Percentiles rank a stretch among this genome's conserved stretches.
phyloP scores from a whole-genome alignment of 371 early-diverging fungal genomes.

The Rhizopus sp. region DNA sequence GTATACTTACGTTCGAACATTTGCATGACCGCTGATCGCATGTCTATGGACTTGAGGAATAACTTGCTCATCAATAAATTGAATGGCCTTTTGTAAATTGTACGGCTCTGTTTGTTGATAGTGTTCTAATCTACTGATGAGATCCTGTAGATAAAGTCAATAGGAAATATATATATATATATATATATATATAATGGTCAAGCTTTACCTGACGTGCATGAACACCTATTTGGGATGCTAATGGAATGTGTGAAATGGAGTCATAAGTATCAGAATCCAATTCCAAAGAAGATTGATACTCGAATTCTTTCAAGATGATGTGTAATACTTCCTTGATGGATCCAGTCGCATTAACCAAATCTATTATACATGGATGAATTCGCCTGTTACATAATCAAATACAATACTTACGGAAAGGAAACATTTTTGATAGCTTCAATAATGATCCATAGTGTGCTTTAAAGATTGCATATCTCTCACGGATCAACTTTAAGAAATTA shows the following conservation, averaged over 20 bases:
- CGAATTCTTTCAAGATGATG: conserved; percentile 66
- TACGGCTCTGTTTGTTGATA: conserved; percentile 61
- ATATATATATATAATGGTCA: background rate
- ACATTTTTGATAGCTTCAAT: conserved; percentile 63
- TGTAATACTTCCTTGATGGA: conserved; percentile 66
- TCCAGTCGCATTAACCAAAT: conserved; percentile 67
- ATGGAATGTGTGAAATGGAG: conserved; percentile 65
- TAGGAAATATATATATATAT: background rate
- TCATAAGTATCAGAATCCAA: conserved; percentile 65
- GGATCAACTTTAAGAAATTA: conserved; percentile 46
- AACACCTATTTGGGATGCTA: conserved; percentile 65
- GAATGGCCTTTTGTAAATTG: conserved; percentile 51
- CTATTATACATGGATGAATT: conserved; percentile 25
- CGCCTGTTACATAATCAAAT: background rate
- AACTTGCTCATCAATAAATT: conserved; percentile 57
- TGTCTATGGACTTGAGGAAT: conserved; percentile 61
- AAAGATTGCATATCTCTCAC: conserved; percentile 66
- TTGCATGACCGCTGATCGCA: conserved; percentile 66
- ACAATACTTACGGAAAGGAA: conserved; percentile 64
- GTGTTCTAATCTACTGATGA: conserved; percentile 62
- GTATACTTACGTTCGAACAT: conserved; percentile 59
- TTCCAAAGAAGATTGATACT: conserved; percentile 69
- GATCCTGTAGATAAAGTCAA: conserved; percentile 38
- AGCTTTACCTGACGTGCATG: conserved; percentile 55
- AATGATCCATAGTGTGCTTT: conserved; percentile 68